Base-by-base conservation (phyloP, 2,329 filamentous ascomycete genomes). In the Corinectria fuckeliana region DNA sequence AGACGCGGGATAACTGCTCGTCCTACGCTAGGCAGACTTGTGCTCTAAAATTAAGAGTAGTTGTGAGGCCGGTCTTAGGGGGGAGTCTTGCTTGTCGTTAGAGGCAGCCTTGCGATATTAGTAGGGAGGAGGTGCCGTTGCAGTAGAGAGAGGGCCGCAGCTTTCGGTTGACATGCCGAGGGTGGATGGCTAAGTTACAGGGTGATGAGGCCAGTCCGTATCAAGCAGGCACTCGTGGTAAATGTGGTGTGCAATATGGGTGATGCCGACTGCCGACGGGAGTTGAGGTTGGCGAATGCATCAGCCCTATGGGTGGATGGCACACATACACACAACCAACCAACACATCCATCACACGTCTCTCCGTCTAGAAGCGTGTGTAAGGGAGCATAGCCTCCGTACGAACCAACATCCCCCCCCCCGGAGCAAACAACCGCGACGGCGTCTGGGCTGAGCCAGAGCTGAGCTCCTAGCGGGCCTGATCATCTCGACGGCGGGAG, bases 231-330 rank as follows among this genome's bases (percentile, higher is more conserved):
- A 7, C 2, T 32, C 6, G 13, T 28, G 26, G 26, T 28, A 10
- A 28, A 28, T n/a, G n/a, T n/a, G n/a, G 11, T 28, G 28, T 32
- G 6, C 7, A 5, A 32, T 16, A 8, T 14, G 16, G 32, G n/a
- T 36, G 32, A 36, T 36, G 32, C 32, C 32, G 32, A 36, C 32
- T 36, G 32, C 32, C 32, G 32, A 36, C n/a, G n/a, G n/a, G n/a
- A n/a, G n/a, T 14, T 8, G n/a, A 18, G 32, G 32, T 36, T 36
- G 32, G 32, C 32, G 11, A n/a, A 50, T n/a, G n/a, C n/a, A n/a
- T 56, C 58, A 61, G 58, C 58, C 56, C 50, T 61, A 61, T 13
- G 42, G 16, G 25, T 32, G 50, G 38, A 42, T 41, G 42, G 21
- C 20, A 45, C 25, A n/a, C 8, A 14, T 11, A 42, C 18, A 2